Conservation (phyloP, 148 eudicot genomes). For the Amaranthus cruentus region DNA sequence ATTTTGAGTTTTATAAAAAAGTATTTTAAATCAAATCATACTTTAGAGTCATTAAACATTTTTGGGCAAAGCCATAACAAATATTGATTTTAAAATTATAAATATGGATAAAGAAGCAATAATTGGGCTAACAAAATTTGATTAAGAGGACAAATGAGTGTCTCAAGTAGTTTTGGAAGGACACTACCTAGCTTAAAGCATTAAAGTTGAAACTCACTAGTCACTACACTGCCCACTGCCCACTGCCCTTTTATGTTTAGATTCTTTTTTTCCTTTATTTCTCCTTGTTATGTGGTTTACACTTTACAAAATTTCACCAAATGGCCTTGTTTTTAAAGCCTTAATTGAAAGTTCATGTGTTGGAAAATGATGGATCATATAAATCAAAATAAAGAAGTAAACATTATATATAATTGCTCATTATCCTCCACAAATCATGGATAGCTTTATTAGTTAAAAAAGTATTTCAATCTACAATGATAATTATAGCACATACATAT, state of each 20-base stretch:
- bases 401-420: neutral
- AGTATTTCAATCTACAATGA: no score
- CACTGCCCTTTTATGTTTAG: no score
- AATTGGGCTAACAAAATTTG: slow-evolving; percentile 17
- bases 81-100: neutral
- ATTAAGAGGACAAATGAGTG: slow-evolving; percentile 15
- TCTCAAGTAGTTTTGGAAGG: slow-evolving; percentile 10
- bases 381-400: neutral
- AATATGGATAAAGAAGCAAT: slow-evolving; percentile 9
- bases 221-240: no score
- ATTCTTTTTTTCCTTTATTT: neutral
- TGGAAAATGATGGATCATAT: neutral
- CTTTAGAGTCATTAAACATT: no score
- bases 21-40: no score
- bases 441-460: no score
- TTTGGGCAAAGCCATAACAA: no score
- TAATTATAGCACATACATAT: no score
- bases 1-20: no score
- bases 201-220: slow-evolving; percentile 16
- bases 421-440: neutral
- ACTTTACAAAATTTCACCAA: slow-evolving; percentile 7
- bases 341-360: slow-evolving; percentile 6
- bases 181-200: slow-evolving; percentile 2
- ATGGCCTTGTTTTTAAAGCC: neutral
- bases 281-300: neutral